These are phyloP conservation scores for Allium fistulosum DNA, from an alignment of 106 monocot genomes.

Conservation along the genomic window DNA sequence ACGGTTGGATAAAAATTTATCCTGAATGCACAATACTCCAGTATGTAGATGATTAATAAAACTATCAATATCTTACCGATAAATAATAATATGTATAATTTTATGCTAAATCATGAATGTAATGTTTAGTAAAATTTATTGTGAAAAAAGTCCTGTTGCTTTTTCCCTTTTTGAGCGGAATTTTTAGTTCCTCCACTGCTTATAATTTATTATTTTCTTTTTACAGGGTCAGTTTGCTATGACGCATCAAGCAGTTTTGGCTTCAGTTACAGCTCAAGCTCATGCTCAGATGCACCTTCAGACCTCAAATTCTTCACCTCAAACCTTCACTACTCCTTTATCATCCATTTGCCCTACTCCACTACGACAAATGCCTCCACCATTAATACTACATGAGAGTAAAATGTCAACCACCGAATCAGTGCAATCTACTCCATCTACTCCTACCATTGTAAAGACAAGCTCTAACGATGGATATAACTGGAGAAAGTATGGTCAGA, in stretches of 20 bases:
- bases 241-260: constrained; percentile 29
- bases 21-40: too few species aligned
- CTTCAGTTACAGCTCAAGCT: constrained; percentile 29
- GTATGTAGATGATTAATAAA: too few species aligned
- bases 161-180: too few species aligned
- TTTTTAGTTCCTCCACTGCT: too few species aligned
- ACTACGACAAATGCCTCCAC: constrained; percentile 8
- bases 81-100: too few species aligned
- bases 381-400: neutral
- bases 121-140: too few species aligned
- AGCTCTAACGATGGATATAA: constrained; percentile 20
- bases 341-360: neutral
- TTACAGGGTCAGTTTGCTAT: constrained; percentile 21
- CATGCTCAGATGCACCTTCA: constrained; percentile 15
- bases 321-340: constrained; percentile 1
- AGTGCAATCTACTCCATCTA: constrained; percentile 9
- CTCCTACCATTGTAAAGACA: constrained; percentile 8
- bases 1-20: too few species aligned
- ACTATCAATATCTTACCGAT: too few species aligned
- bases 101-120: too few species aligned
- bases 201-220: too few species aligned
- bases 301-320: constrained; percentile 6
- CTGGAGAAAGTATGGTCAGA: constrained; percentile 28
- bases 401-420: neutral
- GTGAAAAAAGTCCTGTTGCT: too few species aligned